These are phyloP conservation scores for Penicillium sp. DNA, from an alignment of 2,329 filamentous ascomycete species.

Conservation along the genomic window DNA sequence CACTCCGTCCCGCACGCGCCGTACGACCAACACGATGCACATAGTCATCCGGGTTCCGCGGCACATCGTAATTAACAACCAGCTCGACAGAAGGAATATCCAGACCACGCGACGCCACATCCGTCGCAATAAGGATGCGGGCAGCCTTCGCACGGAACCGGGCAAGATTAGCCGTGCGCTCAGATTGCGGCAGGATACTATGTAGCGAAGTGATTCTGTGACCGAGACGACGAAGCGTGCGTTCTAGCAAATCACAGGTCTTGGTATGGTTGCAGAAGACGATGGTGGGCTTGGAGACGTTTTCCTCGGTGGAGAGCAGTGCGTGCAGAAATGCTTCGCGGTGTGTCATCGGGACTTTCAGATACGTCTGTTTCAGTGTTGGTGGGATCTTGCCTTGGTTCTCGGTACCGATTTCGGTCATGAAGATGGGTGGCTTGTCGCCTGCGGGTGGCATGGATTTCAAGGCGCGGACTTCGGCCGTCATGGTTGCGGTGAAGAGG, in stretches of 20 bases:
- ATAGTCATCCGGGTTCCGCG: slow-evolving; percentile 94
- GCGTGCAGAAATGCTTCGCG: slow-evolving; percentile 93
- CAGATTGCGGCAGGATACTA: slow-evolving; percentile 76
- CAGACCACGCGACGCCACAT: slow-evolving; percentile 88
- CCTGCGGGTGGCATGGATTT: slow-evolving; percentile 70
- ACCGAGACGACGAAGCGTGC: slow-evolving; percentile 76
- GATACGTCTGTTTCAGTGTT: slow-evolving; percentile 76
- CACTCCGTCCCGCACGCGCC: slow-evolving; percentile 79
- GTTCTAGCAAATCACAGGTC: slow-evolving; percentile 84
- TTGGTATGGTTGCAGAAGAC: slow-evolving; percentile 91
- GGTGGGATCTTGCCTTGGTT: slow-evolving; percentile 70
- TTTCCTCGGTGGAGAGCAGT: slow-evolving; percentile 73
- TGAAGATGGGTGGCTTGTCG: slow-evolving; percentile 72
- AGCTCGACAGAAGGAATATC: slow-evolving; percentile 90
- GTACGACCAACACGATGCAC: slow-evolving; percentile 95
- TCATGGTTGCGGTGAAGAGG: slow-evolving; percentile 94
- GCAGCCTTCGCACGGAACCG: slow-evolving; percentile 88
- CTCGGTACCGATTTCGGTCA: slow-evolving; percentile 76
- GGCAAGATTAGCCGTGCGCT: slow-evolving; percentile 81
- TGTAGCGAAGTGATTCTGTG: slow-evolving; percentile 91
- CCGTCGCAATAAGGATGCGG: slow-evolving; percentile 86
- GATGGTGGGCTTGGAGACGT: slow-evolving; percentile 73
- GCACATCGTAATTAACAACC: slow-evolving; percentile 93
- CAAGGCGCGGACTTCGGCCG: slow-evolving; percentile 81
- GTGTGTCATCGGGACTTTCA: slow-evolving; percentile 85